Conservation (phyloP, 164 flowering plant species). For the Platanus orientalis region DNA sequence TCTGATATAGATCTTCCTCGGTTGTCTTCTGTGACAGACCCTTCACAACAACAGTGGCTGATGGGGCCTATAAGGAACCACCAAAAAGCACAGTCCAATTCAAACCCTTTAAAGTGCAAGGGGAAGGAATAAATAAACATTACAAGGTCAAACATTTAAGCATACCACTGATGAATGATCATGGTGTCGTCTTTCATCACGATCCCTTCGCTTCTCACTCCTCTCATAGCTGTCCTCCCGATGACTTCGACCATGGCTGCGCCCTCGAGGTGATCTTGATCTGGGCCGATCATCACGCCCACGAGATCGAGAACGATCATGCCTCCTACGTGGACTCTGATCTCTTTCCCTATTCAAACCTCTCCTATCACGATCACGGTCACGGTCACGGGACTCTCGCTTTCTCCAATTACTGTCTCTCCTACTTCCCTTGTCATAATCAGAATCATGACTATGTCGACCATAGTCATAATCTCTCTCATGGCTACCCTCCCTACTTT, state of each 20-base stretch:
- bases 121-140: not conserved
- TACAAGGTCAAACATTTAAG: not conserved
- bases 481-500: slow-evolving; percentile 67
- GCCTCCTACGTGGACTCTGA: slow-evolving; percentile 60
- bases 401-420: slow-evolving; percentile 75
- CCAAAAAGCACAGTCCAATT: not conserved
- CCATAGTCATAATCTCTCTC: slow-evolving; percentile 81
- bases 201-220: slow-evolving; percentile 66
- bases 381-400: slow-evolving; percentile 69
- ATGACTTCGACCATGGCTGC: slow-evolving; percentile 73
- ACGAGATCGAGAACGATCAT: slow-evolving; percentile 68
- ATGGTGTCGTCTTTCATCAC: slow-evolving; percentile 64
- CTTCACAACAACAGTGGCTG: slow-evolving; percentile 95
- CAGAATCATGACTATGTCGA: slow-evolving; percentile 82
- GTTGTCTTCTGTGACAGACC: slow-evolving; percentile 94
- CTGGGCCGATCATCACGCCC: slow-evolving; percentile 68
- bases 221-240: slow-evolving; percentile 88
- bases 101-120: too few relatives aligned
- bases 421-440: slow-evolving; percentile 72
- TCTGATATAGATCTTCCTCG: slow-evolving; percentile 92
- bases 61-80: slow-evolving; percentile 58
- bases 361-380: slow-evolving; percentile 53
- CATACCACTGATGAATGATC: slow-evolving; percentile 72
- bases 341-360: slow-evolving; percentile 66
- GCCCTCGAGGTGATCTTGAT: slow-evolving; percentile 89